These are phyloP conservation scores for Dothideomycetidae sp. DNA, from an alignment of 2,329 filamentous ascomycete genomes.

Conservation along the genomic window DNA sequence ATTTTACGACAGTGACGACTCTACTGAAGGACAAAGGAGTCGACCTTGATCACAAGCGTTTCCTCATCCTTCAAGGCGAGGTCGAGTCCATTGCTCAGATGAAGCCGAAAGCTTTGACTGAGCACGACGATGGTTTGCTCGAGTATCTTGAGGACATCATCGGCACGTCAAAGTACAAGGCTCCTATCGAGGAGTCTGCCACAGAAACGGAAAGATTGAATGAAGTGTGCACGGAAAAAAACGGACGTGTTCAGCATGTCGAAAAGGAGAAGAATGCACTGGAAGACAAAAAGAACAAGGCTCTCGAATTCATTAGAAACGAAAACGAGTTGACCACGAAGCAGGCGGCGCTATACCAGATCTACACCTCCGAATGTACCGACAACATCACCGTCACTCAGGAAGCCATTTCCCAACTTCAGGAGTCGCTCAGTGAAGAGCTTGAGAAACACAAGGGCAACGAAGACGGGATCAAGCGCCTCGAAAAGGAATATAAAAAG, in stretches of 20 bases:
- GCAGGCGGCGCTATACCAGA: constrained; percentile 81
- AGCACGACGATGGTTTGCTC: constrained; percentile 89
- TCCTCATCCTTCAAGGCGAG: constrained; percentile 91
- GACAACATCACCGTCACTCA: constrained; percentile 81
- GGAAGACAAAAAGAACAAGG: constrained; percentile 94
- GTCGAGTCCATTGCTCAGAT: constrained; percentile 98
- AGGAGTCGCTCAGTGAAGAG: constrained; percentile 71
- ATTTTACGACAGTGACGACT: constrained; percentile 81
- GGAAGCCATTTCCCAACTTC: constrained; percentile 82
- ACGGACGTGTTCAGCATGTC: constrained; percentile 85
- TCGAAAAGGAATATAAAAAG: constrained; percentile 71
- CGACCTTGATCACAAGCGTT: constrained; percentile 94
- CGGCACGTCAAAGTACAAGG: constrained; percentile 95
- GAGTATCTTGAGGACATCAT: constrained; percentile 99
- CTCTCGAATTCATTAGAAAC: constrained; percentile 72
- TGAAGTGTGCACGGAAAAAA: constrained; percentile 91
- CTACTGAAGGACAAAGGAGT: constrained; percentile 78
- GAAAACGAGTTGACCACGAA: constrained; percentile 88
- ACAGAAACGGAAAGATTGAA: constrained; percentile 83
- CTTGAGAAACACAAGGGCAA: constrained; percentile 83
- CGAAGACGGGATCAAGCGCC: constrained; percentile 76
- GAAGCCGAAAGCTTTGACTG: constrained; percentile 89
- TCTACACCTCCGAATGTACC: constrained; percentile 75
- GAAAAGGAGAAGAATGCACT: constrained; percentile 90
- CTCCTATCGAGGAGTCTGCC: constrained; percentile 87